Conservation (phyloP, 2,329 filamentous ascomycete genomes). For the Pseudocercospora fuligena region DNA sequence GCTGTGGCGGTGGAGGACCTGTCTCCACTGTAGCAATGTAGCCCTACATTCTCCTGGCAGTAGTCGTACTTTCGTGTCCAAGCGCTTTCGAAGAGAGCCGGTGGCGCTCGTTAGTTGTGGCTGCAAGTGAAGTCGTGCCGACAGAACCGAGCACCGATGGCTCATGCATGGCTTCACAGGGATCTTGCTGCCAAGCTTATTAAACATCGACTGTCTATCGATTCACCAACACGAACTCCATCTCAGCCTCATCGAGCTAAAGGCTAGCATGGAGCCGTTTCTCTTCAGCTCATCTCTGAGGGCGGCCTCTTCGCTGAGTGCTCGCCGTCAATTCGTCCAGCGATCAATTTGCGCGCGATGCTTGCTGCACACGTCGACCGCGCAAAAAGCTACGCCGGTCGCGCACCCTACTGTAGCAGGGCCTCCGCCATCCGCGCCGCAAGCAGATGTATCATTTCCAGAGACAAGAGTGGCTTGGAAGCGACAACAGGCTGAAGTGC, state of each 20-base stretch:
- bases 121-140: background rate
- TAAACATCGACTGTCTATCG: background rate
- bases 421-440: constrained; percentile 63
- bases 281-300: constrained; percentile 26
- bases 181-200: background rate
- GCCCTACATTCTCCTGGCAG: background rate
- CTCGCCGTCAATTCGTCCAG: constrained; percentile 29
- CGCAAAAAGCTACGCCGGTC: constrained; percentile 59
- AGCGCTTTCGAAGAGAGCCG: no score
- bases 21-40: background rate
- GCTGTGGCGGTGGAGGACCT: no score
- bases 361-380: constrained; percentile 50
- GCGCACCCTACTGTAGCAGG: constrained; percentile 62
- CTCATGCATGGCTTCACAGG: background rate
- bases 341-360: constrained; percentile 39
- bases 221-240: background rate
- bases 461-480: constrained; percentile 55
- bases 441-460: constrained; percentile 53
- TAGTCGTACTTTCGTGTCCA: no score
- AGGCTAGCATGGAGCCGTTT: constrained; percentile 27
- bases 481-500: constrained; percentile 55
- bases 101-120: no score
- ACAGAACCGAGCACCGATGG: background rate
- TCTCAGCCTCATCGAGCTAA: constrained; percentile 9
- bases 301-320: constrained; percentile 41